A percentile compares a stretch with the other conserved stretches of the same genome.
Conservation (phyloP, 2,329 filamentous ascomycete species). For the Arthrinium phaeospermum region DNA sequence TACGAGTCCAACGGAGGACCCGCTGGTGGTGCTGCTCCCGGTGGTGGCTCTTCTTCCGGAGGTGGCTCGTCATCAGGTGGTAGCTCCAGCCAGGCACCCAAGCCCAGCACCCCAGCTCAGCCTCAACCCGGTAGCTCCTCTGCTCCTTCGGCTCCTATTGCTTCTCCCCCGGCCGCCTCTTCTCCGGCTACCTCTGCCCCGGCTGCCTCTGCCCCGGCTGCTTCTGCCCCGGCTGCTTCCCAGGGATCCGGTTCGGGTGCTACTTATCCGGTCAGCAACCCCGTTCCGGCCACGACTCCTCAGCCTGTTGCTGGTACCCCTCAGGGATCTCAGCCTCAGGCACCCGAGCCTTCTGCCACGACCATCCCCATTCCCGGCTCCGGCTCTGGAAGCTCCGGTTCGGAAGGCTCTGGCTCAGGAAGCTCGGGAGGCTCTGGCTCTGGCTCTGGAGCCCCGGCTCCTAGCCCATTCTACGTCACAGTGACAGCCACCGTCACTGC, state of each 20-base stretch:
- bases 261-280: background rate
- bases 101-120: background rate
- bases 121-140: background rate
- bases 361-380: background rate
- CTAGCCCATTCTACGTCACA: constrained; percentile 6
- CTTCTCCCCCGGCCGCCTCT: background rate
- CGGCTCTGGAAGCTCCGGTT: background rate
- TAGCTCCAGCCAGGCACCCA: constrained; percentile 10
- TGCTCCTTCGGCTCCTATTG: background rate
- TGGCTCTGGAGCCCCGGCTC: background rate
- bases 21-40: constrained; percentile 16
- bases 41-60: constrained; percentile 13
- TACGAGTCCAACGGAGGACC: constrained; percentile 44
- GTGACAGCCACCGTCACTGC: constrained; percentile 31
- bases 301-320: background rate
- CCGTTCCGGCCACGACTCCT: background rate
- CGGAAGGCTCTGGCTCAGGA: background rate
- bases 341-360: constrained; percentile 14
- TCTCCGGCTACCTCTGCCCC: background rate
- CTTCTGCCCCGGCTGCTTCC: background rate
- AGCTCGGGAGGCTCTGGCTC: background rate
- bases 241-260: too few species aligned
- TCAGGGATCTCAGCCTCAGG: constrained; percentile 12
- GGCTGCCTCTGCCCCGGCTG: background rate
- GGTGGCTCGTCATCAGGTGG: constrained; percentile 8